Evolutionary conservation across 768 basidiomycete species (phyloP), one percentile per base, ranked within the genome.

Genomic region (Leccinellum albellum): DNA sequence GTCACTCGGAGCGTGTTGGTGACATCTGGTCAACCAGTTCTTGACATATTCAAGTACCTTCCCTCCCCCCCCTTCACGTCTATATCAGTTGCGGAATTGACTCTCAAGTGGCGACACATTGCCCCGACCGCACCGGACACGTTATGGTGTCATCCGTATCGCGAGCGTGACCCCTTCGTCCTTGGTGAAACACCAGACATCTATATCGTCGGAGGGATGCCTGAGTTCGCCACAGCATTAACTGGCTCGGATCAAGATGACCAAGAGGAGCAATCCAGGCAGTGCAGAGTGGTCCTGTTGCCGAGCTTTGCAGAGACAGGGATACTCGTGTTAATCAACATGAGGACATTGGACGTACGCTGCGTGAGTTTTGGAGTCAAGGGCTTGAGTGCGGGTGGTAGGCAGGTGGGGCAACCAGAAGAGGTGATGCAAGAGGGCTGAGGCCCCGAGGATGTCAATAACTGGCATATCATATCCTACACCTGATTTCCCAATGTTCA

Each of bases 111-210:
- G 97, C 78, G 94, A 56, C 96, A 98, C 75, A 85, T 97, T 70
- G 94, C 97, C n/a, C 97, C 97, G 4, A 98, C 97, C 8, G 96
- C 96, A 24, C 97, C 97, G 26, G 97, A 99, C 73, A 99, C 97
- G 1, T 80, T 99, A 4, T 98, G 94, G 94, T 98, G 97, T 65
- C 95, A 98, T 70, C 97, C 97, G 17, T 98, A 89, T 75, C 83
- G 89, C 50, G 78, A 83, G 28, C 75, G 78, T 17, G 97, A 99
- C 68, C 97, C 97, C 0, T 99, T 99, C 74, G 78, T 97, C 55
- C 79, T 99, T 31, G 64, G 75, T n/a, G 81, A 87, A 67, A 88
- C 92, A 9, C 97, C 97, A 15, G 85, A 97, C 67, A 72, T 98
- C 28, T 98, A 98, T 70, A 78, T 95, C 62, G 79, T 95, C n/a